These are phyloP conservation scores for Geosmithia morbida DNA, from an alignment of 2,329 filamentous ascomycete genomes.

Conservation along the genomic window DNA sequence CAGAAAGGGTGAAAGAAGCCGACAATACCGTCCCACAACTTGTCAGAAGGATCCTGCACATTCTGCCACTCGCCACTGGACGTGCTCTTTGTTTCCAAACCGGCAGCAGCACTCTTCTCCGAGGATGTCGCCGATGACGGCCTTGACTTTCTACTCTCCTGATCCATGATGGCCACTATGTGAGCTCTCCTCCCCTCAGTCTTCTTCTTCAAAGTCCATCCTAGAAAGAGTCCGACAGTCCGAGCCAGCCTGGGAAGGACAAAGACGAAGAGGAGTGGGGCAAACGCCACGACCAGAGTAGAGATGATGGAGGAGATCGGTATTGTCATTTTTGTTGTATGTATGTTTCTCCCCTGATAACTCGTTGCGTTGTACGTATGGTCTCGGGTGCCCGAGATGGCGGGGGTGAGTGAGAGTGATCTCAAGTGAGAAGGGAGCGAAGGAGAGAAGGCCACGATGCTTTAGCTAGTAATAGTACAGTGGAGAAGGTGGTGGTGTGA, in stretches of 20 bases:
- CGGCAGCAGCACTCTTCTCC: conserved; percentile 10
- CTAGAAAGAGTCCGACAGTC: conserved; percentile 29
- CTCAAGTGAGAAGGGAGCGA: no score
- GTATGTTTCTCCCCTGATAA: no score
- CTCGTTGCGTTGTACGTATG: background rate
- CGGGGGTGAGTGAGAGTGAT: no score
- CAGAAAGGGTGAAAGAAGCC: conserved; percentile 98
- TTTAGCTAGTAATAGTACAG: no score
- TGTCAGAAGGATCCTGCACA: conserved; percentile 35
- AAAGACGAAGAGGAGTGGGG: conserved; percentile 1
- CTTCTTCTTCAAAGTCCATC: conserved; percentile 48
- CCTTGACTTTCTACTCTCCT: conserved; percentile 24
- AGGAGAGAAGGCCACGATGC: no score
- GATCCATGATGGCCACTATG: conserved; percentile 36
- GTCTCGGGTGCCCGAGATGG: background rate
- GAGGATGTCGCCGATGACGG: background rate
- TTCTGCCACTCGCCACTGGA: conserved; percentile 57
- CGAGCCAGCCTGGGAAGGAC: conserved; percentile 11
- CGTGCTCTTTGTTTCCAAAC: conserved; percentile 16
- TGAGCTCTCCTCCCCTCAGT: conserved; percentile 46
- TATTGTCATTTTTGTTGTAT: background rate
- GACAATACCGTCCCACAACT: conserved; percentile 67
- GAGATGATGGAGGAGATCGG: background rate
- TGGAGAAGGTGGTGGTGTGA: no score
- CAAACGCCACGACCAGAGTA: conserved; percentile 1